Evolutionary conservation across 2,329 filamentous ascomycete species (phyloP).

Genomic region (Fusarium newnesense): DNA sequence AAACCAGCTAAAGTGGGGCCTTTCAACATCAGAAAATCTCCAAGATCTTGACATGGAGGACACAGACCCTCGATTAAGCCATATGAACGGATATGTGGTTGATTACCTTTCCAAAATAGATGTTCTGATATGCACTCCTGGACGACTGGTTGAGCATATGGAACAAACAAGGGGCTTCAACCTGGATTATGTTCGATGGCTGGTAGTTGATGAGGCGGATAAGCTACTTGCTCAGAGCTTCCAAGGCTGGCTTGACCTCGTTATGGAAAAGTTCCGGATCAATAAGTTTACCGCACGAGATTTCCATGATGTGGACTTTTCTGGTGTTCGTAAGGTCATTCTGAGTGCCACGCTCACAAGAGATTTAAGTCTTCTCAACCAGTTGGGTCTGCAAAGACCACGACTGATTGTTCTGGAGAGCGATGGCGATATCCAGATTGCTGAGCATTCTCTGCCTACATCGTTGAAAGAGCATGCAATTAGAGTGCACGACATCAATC

Average conservation of each 20-base stretch:
- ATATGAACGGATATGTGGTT: constrained; percentile 64
- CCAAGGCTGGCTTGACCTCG: constrained; percentile 85
- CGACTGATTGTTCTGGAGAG: constrained; percentile 80
- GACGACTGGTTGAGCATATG: constrained; percentile 90
- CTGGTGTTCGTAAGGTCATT: constrained; percentile 79
- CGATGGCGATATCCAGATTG: constrained; percentile 53
- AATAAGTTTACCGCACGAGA: constrained; percentile 62
- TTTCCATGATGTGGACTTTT: constrained; percentile 62
- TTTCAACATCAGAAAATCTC: constrained; percentile 29
- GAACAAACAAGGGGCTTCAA: constrained; percentile 84
- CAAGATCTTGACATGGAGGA: constrained; percentile 35
- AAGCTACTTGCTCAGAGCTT: constrained; percentile 91
- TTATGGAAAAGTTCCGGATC: constrained; percentile 70
- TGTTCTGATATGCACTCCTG: constrained; percentile 90
- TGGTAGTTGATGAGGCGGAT: constrained; percentile 94
- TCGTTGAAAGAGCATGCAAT: constrained; percentile 73
- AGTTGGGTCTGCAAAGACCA: constrained; percentile 77
- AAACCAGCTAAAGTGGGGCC: constrained; percentile 3
- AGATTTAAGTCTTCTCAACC: constrained; percentile 82
- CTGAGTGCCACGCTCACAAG: constrained; percentile 93
- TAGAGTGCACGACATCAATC: constrained; percentile 73
- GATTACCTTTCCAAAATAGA: constrained; percentile 79
- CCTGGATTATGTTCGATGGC: constrained; percentile 82
- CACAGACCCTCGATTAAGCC: constrained; percentile 47
- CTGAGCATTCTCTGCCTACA: constrained; percentile 67